phyloP scores from a whole-genome alignment of 768 basidiomycete species.

The Pleurotus giganteus region DNA sequence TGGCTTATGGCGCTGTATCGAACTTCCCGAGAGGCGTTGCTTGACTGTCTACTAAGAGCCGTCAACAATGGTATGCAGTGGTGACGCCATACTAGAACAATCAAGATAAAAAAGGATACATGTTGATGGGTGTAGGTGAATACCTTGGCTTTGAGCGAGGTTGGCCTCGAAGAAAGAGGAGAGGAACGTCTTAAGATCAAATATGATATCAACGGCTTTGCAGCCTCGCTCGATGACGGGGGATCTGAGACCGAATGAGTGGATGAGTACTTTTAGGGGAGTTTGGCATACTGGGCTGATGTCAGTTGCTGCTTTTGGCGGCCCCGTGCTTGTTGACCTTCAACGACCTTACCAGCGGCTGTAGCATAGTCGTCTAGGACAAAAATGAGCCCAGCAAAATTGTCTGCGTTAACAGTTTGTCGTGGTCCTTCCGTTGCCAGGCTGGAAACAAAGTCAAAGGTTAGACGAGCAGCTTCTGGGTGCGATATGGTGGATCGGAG shows the following conservation, averaged over 20 bases:
- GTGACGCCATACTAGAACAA: slow-evolving; percentile 65
- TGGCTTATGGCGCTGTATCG: slow-evolving; percentile 78
- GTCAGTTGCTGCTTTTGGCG: slow-evolving; percentile 50
- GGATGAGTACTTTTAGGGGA: neutral
- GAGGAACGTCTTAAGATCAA: slow-evolving; percentile 67
- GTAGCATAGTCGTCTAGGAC: slow-evolving; percentile 87
- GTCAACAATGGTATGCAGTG: slow-evolving; percentile 73
- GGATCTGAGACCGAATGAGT: slow-evolving; percentile 45
- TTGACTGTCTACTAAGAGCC: slow-evolving; percentile 76
- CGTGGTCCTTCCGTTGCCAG: slow-evolving; percentile 64
- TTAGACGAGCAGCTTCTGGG: slow-evolving; percentile 81
- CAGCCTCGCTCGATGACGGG: slow-evolving; percentile 78
- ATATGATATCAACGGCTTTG: slow-evolving; percentile 78
- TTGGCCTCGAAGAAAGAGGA: slow-evolving; percentile 53
- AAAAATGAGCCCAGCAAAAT: slow-evolving; percentile 75
- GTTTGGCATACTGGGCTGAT: slow-evolving; percentile 43
- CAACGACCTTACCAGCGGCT: slow-evolving; percentile 57
- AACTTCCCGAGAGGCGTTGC: slow-evolving; percentile 80
- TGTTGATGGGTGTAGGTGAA: slow-evolving; percentile 10
- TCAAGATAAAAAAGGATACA: neutral
- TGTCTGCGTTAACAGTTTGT: slow-evolving; percentile 69
- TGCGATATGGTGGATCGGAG: slow-evolving; percentile 84
- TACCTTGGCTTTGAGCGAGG: slow-evolving; percentile 42
- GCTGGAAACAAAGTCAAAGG: slow-evolving; percentile 73
- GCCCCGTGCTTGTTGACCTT: slow-evolving; percentile 53